A percentile compares a stretch with the other conserved stretches of the same genome.
These are phyloP conservation scores for Aureobasidium sp. DNA, from an alignment of 2,329 filamentous ascomycete species.

Conservation along the genomic window DNA sequence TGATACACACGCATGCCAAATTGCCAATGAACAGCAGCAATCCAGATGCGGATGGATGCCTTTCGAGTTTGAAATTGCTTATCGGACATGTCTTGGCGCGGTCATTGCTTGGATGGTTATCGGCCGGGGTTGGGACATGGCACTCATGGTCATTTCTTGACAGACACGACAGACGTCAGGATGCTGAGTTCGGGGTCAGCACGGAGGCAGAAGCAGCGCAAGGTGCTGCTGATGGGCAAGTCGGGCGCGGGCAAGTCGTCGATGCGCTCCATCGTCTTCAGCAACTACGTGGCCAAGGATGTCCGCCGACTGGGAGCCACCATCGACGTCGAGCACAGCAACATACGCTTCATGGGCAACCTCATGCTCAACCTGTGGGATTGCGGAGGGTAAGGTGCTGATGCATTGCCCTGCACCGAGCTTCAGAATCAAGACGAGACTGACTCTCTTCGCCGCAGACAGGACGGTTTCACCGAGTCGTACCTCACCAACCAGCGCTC, in stretches of 20 bases:
- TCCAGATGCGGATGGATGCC: no score
- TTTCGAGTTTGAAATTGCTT: no score
- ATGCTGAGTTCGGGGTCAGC: slow-evolving; percentile 11
- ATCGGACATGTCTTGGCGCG: background rate
- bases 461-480: slow-evolving; percentile 98
- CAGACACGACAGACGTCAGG: background rate
- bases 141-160: background rate
- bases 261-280: slow-evolving; percentile 98
- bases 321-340: slow-evolving; percentile 96
- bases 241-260: slow-evolving; percentile 96
- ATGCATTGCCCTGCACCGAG: background rate
- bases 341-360: slow-evolving; percentile 98
- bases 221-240: slow-evolving; percentile 64
- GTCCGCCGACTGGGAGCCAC: slow-evolving; percentile 87
- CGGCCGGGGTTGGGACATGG: background rate
- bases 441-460: slow-evolving; percentile 40
- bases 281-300: slow-evolving; percentile 95
- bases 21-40: no score
- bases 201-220: slow-evolving; percentile 44
- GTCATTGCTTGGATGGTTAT: background rate
- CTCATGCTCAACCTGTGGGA: slow-evolving; percentile 97
- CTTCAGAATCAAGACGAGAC: background rate
- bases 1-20: background rate
- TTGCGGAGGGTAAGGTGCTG: slow-evolving; percentile 65
- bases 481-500: slow-evolving; percentile 92